phyloP scores from a whole-genome alignment of 176 grass and related monocot species.

The Lolium multiflorum region DNA sequence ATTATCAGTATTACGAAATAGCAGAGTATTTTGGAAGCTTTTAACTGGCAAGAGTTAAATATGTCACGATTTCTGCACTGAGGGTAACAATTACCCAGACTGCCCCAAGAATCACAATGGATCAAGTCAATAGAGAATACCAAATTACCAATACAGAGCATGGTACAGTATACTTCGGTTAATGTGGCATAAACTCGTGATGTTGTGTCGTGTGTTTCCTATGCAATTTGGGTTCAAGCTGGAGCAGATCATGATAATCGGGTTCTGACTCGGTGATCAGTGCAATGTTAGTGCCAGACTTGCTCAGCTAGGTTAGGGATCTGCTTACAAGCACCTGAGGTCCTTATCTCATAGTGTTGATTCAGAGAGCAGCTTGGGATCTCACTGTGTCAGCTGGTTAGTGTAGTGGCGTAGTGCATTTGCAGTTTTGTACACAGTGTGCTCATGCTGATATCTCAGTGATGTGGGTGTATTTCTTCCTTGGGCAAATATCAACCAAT shows the following conservation, averaged over 20 bases:
- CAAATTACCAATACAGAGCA: no score
- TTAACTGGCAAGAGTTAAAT: no score
- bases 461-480: slow-evolving; percentile 34
- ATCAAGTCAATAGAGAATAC: no score
- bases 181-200: no score
- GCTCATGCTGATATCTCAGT: slow-evolving; percentile 17
- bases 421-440: slow-evolving; percentile 45
- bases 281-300: slow-evolving; percentile 72
- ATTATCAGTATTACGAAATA: no score
- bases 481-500: slow-evolving; percentile 45
- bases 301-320: slow-evolving; percentile 36
- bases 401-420: not conserved
- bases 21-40: no score
- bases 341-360: slow-evolving; percentile 20
- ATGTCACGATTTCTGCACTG: no score
- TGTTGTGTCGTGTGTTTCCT: not conserved
- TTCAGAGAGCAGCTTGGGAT: slow-evolving; percentile 14
- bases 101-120: no score
- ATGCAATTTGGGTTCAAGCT: slow-evolving; percentile 31
- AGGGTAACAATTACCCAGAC: no score
- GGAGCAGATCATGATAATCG: slow-evolving; percentile 45
- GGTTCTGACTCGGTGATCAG: slow-evolving; percentile 55
- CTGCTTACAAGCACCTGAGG: slow-evolving; percentile 8
- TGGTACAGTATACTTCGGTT: no score
- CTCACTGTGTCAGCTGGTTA: slow-evolving; percentile 13